Conservation (phyloP, 2,329 filamentous ascomycete species). For the Penicillium fuscoglaucum region DNA sequence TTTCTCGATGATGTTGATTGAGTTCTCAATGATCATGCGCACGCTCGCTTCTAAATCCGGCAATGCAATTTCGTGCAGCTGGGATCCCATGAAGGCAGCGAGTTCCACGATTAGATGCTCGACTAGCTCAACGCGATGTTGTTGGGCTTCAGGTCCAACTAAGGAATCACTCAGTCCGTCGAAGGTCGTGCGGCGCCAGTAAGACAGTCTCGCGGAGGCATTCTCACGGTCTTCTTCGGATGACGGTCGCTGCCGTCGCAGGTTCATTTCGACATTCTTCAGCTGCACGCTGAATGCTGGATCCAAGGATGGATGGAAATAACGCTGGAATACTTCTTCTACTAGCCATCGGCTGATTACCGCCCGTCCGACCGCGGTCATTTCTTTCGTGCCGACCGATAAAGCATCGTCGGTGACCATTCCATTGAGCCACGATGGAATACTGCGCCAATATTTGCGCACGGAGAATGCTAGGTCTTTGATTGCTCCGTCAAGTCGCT, state of each 20-base stretch:
- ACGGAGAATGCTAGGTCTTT: conserved; percentile 95
- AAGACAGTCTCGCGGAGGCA: conserved; percentile 80
- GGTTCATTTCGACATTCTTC: conserved; percentile 84
- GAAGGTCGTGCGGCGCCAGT: conserved; percentile 89
- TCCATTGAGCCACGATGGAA: conserved; percentile 76
- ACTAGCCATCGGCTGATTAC: conserved; percentile 87
- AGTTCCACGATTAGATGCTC: conserved; percentile 68
- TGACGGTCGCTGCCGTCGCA: conserved; percentile 69
- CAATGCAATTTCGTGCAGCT: conserved; percentile 74
- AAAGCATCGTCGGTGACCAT: conserved; percentile 84
- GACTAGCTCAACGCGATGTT: conserved; percentile 69
- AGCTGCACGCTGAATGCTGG: conserved; percentile 71
- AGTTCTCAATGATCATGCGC: conserved; percentile 89
- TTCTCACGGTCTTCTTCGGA: conserved; percentile 89
- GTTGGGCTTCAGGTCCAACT: conserved; percentile 62
- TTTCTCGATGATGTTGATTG: conserved; percentile 80
- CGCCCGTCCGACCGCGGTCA: conserved; percentile 91
- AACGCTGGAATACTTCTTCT: conserved; percentile 85
- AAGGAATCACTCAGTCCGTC: conserved; percentile 80
- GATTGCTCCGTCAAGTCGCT: conserved; percentile 86
- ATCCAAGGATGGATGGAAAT: conserved; percentile 89
- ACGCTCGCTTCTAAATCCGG: conserved; percentile 83
- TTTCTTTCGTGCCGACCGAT: conserved; percentile 88
- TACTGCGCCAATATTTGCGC: conserved; percentile 83
- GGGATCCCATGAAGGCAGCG: conserved; percentile 68